Evolutionary conservation across 2,329 filamentous ascomycete species (phyloP), one percentile per base, ranked within the genome.

Genomic region (Clonostachys rhizophaga): DNA sequence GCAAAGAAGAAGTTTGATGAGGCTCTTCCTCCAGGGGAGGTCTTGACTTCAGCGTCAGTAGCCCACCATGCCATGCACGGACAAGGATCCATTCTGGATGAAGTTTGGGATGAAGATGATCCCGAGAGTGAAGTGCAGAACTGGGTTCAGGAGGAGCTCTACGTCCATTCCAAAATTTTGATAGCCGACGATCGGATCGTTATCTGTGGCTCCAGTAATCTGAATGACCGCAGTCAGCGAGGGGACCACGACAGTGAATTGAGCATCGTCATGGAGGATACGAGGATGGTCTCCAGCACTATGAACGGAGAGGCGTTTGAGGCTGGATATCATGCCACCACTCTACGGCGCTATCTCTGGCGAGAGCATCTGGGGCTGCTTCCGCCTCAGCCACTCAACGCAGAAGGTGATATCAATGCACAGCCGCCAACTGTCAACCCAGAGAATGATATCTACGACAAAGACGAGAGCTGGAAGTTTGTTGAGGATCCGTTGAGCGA

Each of bases 81-180:
- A 7, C 57, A 64, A 6, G 83, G 63, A 64, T 79, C 62, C 71
- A 76, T 75, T 67, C 81, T 58, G 5, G 83, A 89, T 10, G 89
- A 95, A 64, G 58, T 70, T 1, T 96, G 90, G 88, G 86, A 91
- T 14, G 86, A 88, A 14, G 72, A 75, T 1, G 70, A 86, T 5
- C 70, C 82, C 0, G 80, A 92, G 55, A 79, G 81, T 2, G 94
- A 97, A 64, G 86, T 91, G 48, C 79, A 86, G 46, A 89, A 95
- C 61, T 95, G 94, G 74, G 86, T 97, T 49, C 92, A 96, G 62
- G 94, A 99, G 63, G 92, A 99, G 65, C 79, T 97, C 3, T 99
- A 99, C 63, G 86, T 97, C 43, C 94, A 99, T 64, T 87, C 84
- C 30, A 99, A 97, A 70, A 76, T 96, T 35, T 78, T 94, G 54